Percentiles rank a stretch among this genome's conserved stretches.
These are phyloP conservation scores for Hemerocallis citrina DNA, from an alignment of 106 monocot species.

Conservation along the genomic window DNA sequence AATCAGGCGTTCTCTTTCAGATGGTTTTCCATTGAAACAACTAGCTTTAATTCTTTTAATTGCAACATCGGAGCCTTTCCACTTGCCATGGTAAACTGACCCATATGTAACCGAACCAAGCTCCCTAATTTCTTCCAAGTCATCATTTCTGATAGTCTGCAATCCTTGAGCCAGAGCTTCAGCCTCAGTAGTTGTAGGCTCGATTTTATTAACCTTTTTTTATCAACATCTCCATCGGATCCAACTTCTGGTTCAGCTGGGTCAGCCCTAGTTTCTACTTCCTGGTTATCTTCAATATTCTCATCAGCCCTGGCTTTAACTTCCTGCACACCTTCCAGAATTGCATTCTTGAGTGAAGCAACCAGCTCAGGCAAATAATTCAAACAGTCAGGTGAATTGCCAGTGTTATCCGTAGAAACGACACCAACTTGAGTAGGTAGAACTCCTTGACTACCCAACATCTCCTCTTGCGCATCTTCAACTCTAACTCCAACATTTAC, in stretches of 20 bases:
- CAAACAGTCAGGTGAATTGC: constrained; percentile 16
- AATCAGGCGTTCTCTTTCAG: constrained; percentile 88
- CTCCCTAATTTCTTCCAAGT: constrained; percentile 85
- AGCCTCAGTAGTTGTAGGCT: constrained; percentile 63
- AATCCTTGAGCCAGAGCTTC: constrained; percentile 81
- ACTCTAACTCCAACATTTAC: not conserved
- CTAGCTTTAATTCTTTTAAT: constrained; percentile 96
- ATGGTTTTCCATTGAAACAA: constrained; percentile 83
- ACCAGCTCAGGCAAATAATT: constrained; percentile 36
- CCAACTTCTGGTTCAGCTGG: constrained; percentile 33
- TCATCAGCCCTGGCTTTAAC: constrained; percentile 18
- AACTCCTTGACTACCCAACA: not conserved
- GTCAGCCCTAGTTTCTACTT: constrained; percentile 30
- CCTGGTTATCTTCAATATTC: constrained; percentile 14
- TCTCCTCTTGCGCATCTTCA: constrained; percentile 7
- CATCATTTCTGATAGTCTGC: constrained; percentile 85
- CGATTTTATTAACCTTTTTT: constrained; percentile 40
- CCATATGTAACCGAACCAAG: constrained; percentile 89
- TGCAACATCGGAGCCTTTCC: constrained; percentile 93
- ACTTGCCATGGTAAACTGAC: constrained; percentile 84
- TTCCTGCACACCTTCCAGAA: constrained; percentile 38
- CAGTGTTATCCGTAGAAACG: constrained; percentile 7
- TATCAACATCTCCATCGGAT: constrained; percentile 33
- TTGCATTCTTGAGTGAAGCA: constrained; percentile 42
- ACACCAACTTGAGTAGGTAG: constrained; percentile 2